phyloP scores from a whole-genome alignment of 202 grass and related monocot species.

The Dendrocalamus latiflorus region DNA sequence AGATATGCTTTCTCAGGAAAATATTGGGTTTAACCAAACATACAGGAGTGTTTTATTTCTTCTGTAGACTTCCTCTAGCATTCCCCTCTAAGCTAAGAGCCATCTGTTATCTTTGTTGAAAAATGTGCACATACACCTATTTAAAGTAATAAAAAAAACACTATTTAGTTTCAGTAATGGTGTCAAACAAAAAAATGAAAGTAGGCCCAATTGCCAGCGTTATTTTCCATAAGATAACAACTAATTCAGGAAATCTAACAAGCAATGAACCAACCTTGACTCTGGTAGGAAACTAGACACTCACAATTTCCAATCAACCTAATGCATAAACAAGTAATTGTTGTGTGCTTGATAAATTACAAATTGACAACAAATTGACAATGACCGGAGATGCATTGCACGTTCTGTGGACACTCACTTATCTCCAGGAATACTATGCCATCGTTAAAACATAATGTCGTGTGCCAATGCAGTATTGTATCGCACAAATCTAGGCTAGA shows the following conservation, averaged over 20 bases:
- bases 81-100: not conserved
- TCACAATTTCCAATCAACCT: conserved; percentile 15
- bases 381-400: conserved; percentile 1
- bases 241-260: not conserved
- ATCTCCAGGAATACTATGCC: not conserved
- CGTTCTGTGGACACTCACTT: not conserved
- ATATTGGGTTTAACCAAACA: not conserved
- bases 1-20: not conserved
- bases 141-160: not conserved
- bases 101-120: not conserved
- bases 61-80: not conserved
- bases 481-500: conserved; percentile 22
- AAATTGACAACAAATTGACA: not conserved
- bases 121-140: not conserved
- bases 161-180: not conserved
- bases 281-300: not conserved
- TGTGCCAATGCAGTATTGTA: conserved; percentile 6
- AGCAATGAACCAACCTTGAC: not conserved
- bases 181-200: not conserved
- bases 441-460: not conserved
- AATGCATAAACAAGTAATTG: not conserved
- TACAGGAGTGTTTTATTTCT: not conserved
- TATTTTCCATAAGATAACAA: not conserved
- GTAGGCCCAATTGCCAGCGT: not conserved
- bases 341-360: not conserved